These are phyloP conservation scores for Pyrus hybrid DNA, from an alignment of 331 rosid species.

Conservation along the genomic window DNA sequence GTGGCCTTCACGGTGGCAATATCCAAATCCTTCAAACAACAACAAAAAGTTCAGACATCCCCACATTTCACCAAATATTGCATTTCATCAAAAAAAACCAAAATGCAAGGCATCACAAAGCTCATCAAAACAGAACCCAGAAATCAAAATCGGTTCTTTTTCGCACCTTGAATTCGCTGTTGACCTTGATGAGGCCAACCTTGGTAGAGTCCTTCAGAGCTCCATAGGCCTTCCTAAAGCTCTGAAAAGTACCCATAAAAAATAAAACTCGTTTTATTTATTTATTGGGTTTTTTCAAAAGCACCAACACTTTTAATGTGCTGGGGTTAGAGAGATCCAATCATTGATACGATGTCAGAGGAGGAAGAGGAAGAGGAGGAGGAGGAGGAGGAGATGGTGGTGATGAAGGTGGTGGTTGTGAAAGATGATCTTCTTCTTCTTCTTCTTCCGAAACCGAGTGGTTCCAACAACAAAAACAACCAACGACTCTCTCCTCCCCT, in stretches of 20 bases:
- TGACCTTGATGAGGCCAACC: slow-evolving; percentile 97
- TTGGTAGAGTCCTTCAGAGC: slow-evolving; percentile 91
- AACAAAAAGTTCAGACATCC: background rate
- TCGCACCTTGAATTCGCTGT: slow-evolving; percentile 85
- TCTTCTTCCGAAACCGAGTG: slow-evolving; percentile 11
- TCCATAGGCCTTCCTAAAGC: slow-evolving; percentile 83
- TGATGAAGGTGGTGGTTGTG: slow-evolving; percentile 20
- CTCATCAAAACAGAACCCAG: background rate
- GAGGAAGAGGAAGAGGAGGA: slow-evolving; percentile 3
- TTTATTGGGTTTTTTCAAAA: background rate
- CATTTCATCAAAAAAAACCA: background rate
- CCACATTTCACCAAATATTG: background rate
- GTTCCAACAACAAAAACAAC: slow-evolving; percentile 30
- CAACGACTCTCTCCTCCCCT: slow-evolving; percentile 23
- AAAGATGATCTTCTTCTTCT: slow-evolving; percentile 26
- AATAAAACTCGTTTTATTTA: background rate
- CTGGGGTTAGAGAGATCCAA: background rate
- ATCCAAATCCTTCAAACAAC: slow-evolving; percentile 66
- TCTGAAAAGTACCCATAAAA: slow-evolving; percentile 78
- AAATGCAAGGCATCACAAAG: slow-evolving; percentile 1
- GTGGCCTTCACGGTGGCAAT: slow-evolving; percentile 93
- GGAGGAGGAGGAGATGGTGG: slow-evolving; percentile 16
- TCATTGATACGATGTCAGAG: background rate
- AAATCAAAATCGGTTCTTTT: background rate
- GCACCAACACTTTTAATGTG: background rate